Conservation (phyloP, 2,329 filamentous ascomycete genomes). For the Xylaria hypoxylon region DNA sequence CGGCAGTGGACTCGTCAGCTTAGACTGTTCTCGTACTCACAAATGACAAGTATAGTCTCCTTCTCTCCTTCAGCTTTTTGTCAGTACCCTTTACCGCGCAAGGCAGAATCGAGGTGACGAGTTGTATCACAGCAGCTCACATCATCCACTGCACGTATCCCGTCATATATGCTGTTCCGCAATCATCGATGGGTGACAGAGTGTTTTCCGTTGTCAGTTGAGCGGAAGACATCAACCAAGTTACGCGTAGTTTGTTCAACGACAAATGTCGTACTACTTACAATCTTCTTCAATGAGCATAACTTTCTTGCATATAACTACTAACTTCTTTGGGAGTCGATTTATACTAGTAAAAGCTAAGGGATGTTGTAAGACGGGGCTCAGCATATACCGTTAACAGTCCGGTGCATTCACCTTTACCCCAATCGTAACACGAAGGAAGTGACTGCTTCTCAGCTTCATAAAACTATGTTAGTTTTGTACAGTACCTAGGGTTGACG, state of each 20-base stretch:
- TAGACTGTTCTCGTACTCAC: conserved; percentile 13
- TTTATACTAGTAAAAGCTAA: no score
- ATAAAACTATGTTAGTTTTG: neutral
- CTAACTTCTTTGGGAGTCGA: neutral
- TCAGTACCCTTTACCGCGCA: conserved; percentile 1
- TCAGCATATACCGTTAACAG: no score
- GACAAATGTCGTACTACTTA: no score
- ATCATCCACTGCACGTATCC: neutral
- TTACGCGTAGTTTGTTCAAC: neutral
- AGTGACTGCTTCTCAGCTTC: conserved; percentile 3
- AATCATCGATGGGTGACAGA: neutral
- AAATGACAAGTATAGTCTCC: conserved; percentile 7
- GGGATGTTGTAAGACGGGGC: no score
- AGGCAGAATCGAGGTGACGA: conserved; percentile 24
- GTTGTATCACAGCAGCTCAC: neutral
- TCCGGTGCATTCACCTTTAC: no score
- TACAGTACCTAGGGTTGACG: neutral
- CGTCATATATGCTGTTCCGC: neutral
- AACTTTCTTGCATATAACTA: neutral
- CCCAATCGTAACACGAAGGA: neutral
- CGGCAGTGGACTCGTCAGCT: conserved; percentile 24
- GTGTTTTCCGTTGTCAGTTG: neutral
- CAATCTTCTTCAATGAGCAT: no score
- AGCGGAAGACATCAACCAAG: neutral
- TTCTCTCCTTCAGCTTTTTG: conserved; percentile 25